Evolutionary conservation across 2,329 filamentous ascomycete species (phyloP), one percentile per base, ranked within the genome.

Genomic region (Aspergillus neoniger): DNA sequence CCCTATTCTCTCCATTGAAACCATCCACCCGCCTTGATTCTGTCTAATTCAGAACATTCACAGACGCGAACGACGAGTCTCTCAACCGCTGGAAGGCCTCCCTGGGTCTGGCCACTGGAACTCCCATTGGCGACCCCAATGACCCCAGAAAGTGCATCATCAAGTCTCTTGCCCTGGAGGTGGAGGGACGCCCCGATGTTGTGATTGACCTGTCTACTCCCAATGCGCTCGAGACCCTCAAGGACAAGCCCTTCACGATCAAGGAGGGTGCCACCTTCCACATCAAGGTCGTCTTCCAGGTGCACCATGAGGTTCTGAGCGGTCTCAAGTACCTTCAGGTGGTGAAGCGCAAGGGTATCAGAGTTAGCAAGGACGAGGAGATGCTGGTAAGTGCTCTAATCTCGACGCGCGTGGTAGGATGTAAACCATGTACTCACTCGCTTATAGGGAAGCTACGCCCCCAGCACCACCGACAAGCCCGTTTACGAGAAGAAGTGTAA

Each of bases 61-160:
- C 69, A 88, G 86, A 89, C 77, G 78, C 84, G 71, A 83, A 91
- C 72, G 95, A 99, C 77, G 94, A 98, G 79, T 95, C 94, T 63
- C 89, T 99, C 72, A 91, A 96, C 81, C 90, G 94, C 73, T 99
- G 96, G 90, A 99, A 99, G 84, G 87, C 94, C 74, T 98, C 94
- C 12, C 89, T 99, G 63, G 95, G 95, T 69, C 88, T 98, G 65
- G 88, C 83, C 59, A 81, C 87, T 69, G 89, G 90, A 73, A 86
- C 84, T 52, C 85, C 89, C 69, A 85, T 91, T 62, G 90, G 87
- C 59, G 87, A 93, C 75, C 86, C 90, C 70, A 91, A 84, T 74
- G 94, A 98, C 74, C 87, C 90, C 52, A 91, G 94, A 70, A 91
- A 91, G 75, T 96, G 92, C 81, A 93, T 97, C 80, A 97, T 98